Percentiles rank a stretch among this genome's conserved stretches.
phyloP scores from a whole-genome alignment of 2,329 filamentous ascomycete species.

The Neurospora crassa region DNA sequence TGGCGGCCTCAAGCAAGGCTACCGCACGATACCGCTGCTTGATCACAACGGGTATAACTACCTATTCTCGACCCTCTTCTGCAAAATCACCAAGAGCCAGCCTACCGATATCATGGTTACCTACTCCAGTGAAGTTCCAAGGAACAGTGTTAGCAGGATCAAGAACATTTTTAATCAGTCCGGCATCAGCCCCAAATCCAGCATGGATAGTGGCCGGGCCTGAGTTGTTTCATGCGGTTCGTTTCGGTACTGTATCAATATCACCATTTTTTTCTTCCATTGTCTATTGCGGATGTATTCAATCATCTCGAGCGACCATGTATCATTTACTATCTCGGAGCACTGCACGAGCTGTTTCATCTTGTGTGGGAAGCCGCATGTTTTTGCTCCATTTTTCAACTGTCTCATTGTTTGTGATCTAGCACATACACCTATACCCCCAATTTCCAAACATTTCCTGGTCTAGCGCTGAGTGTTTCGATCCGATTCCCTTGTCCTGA shows the following conservation, averaged over 20 bases:
- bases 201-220: conserved; percentile 27
- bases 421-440: conserved; percentile 3
- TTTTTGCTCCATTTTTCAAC: not conserved
- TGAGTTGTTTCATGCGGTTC: conserved; percentile 3
- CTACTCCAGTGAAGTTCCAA: conserved; percentile 28
- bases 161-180: conserved; percentile 47
- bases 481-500: not conserved
- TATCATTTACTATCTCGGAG: conserved; percentile 7
- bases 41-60: conserved; percentile 87
- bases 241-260: conserved; percentile 11
- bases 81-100: conserved; percentile 63
- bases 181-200: conserved; percentile 41
- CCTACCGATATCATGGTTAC: conserved; percentile 48
- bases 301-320: conserved; percentile 1
- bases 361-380: not conserved
- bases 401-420: conserved; percentile 1
- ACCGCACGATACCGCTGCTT: conserved; percentile 81
- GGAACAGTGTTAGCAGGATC: conserved; percentile 40
- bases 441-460: not conserved
- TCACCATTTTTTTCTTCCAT: conserved; percentile 10
- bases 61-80: conserved; percentile 90
- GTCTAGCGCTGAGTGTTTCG: not conserved
- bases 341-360: not conserved
- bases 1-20: conserved; percentile 79
- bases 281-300: conserved; percentile 5